A percentile compares a stretch with the other conserved stretches of the same genome.
phyloP scores from a whole-genome alignment of 805 yeast genomes.

The Lipomyces chichibuensis region DNA sequence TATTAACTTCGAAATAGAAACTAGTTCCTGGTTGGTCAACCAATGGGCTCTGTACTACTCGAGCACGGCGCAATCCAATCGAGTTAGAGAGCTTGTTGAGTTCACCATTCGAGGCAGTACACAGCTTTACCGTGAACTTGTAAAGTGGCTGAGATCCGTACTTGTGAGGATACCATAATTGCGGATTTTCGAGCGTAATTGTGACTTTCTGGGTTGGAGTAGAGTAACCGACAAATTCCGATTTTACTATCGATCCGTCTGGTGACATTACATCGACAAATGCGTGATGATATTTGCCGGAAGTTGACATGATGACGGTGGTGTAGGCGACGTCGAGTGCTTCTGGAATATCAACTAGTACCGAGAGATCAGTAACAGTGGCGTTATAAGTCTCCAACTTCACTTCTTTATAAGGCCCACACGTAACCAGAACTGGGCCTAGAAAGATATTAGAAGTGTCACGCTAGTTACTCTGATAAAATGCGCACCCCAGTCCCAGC shows the following conservation, averaged over 20 bases:
- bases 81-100: constrained; percentile 29
- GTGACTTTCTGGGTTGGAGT: not conserved
- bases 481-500: constrained; percentile 59
- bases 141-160: constrained; percentile 49
- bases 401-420: constrained; percentile 52
- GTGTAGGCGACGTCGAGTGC: constrained; percentile 12
- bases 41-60: constrained; percentile 48
- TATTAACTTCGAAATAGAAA: constrained; percentile 52
- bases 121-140: constrained; percentile 27
- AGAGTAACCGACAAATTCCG: not conserved
- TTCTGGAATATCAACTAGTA: constrained; percentile 25
- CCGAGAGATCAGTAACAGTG: constrained; percentile 36
- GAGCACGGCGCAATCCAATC: constrained; percentile 50
- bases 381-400: constrained; percentile 39
- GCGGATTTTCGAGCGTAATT: constrained; percentile 40
- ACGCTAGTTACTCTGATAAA: constrained; percentile 33
- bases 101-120: not conserved
- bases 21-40: constrained; percentile 45
- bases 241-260: constrained; percentile 13
- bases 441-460: not conserved
- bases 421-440: constrained; percentile 47
- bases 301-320: constrained; percentile 1
- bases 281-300: constrained; percentile 10
- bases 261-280: constrained; percentile 25
- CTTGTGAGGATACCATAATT: constrained; percentile 50